Base-by-base conservation (phyloP, 106 monocot species). In the Platanthera guangdongensis region DNA sequence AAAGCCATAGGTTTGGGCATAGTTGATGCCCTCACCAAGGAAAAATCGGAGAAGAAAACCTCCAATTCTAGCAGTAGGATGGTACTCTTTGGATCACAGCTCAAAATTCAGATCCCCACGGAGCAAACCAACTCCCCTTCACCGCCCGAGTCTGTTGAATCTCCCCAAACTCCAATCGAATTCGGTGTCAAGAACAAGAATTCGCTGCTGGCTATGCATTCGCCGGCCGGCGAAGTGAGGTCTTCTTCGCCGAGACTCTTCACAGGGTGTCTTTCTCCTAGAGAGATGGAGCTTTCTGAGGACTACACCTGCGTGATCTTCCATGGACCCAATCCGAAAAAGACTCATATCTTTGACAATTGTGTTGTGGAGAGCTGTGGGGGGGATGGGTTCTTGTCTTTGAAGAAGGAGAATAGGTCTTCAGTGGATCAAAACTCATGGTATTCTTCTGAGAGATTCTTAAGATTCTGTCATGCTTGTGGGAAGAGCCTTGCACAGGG, bases 271-370 rank as follows among this genome's bases (percentile, higher is more conserved):
- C 25, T 90, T 12, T 74, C 83, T 0, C 52, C 74, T 6, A 65
- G 64, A n/a, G 89, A 89, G 67, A 83, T 86, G 81, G 92, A 87
- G 79, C 64, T 81, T 16, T 92, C 89, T 0, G 92, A 92, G 78
- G 92, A 92, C 60, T 92, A 92, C 62, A 92, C 92, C 62, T 89
- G 92, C 57, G 87, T 92, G 21, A 92, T 89, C 73, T 79, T 83
- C 9, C 83, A 81, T 52, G 90, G 90, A 30, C 87, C 90, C 11
- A 90, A 90, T 49, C 90, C 87, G 25, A 90, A 55, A 78, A 90
- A 87, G 11, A 87, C 81, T 13, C 87, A 87, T 76, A 87, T 92
- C 51, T 92, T 89, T 57, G 89, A 89, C n/a, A 86, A 92, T 49
- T 85, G 79, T 72, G 72, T 92, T 4, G 75, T 92, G 9, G 85